phyloP scores from a whole-genome alignment of 805 yeast genomes.

The Myxozyma nipponensis region DNA sequence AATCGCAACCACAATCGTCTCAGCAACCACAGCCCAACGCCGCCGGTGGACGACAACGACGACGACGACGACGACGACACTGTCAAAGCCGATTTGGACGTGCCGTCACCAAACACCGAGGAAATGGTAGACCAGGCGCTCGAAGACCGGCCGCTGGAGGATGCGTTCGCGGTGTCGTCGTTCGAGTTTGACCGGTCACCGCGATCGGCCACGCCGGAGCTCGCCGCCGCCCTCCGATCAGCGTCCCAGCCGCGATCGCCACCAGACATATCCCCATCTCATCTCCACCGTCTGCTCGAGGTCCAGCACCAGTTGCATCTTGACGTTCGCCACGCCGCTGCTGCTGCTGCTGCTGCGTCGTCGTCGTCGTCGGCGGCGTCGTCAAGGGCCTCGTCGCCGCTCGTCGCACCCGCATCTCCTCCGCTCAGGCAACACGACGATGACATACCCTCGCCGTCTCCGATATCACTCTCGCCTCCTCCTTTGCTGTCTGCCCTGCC shows the following conservation, averaged over 20 bases:
- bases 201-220: not conserved
- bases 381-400: not conserved
- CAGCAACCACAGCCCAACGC: not conserved
- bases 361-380: not conserved
- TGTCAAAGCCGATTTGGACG: not conserved
- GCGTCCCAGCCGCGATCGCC: not conserved
- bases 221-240: no score
- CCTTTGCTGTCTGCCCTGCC: no score
- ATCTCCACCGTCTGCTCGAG: not conserved
- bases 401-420: not conserved
- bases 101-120: not conserved
- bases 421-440: not conserved
- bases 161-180: not conserved
- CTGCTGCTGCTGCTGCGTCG: not conserved
- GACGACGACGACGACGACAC: not conserved
- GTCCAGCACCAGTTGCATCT: not conserved
- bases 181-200: not conserved
- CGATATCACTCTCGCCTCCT: slow-evolving; percentile 8
- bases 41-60: not conserved
- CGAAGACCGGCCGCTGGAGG: not conserved
- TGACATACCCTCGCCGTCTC: slow-evolving; percentile 5
- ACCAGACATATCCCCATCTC: not conserved
- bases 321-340: not conserved
- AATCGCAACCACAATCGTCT: no score
- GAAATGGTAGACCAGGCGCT: not conserved